Evolutionary conservation across 441 rosid genomes (phyloP), one percentile per base, ranked within the genome.

Genomic region (Euphorbia neoarborescens): DNA sequence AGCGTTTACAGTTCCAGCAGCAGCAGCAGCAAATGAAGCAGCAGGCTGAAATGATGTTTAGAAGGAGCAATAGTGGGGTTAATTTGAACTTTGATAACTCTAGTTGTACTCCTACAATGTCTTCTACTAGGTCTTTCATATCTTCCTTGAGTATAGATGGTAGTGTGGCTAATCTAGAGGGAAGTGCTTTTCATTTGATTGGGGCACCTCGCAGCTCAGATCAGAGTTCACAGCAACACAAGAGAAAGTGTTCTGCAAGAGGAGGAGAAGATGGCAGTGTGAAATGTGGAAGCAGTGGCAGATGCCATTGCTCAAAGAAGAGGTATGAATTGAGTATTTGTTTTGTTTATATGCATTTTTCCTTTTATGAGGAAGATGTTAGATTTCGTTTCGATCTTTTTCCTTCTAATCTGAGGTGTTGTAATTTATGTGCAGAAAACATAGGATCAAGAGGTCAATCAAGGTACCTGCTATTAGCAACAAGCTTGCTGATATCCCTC

Each of bases 221-320:
- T 74, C 94, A 87, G 81, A 85, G 78, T 73, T 85, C 89, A 0
- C 91, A 84, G 63, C 84, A 75, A 54, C 85, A 76, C 72, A 85
- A 84, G 84, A 84, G 83, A 77, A 89, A 84, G 74, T 89, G 91
- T 68, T 77, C 84, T n/a, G 84, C 48, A 14, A 46, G 72, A 13
- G 80, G 82, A 75, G 93, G 86, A 77, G 90, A 85, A 51, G 91
- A 89, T 71, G 91, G 89, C 25, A 84, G 80, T 76, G 79, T 81
- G 50, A 89, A 89, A 81, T 89, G 91, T 66, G 88, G 84, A 65
- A 84, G 80, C 56, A 83, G 81, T 44, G 78, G 82, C 35, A 81
- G 90, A 81, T 89, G 91, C 73, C 94, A 89, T 75, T 87, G 91
- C 83, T 84, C 94, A 5, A 89, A 87, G 86, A 89, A 87, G 81